Evolutionary conservation across 495 filamentous ascomycete species (phyloP).

Genomic region (Tuber aestivum): DNA sequence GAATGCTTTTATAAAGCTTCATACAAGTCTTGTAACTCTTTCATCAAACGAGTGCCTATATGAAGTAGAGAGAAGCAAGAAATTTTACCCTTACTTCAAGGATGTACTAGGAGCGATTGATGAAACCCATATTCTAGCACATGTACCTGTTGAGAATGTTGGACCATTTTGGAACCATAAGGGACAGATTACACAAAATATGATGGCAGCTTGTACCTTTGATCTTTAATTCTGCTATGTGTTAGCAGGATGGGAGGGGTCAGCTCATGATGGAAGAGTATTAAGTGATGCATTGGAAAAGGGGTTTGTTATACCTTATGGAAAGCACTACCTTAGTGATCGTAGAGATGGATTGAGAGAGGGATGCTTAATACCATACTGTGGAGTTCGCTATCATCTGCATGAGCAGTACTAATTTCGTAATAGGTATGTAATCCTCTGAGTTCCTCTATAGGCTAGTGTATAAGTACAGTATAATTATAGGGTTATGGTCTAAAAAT

Average conservation of each 20-base stretch:
- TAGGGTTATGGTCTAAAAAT: background rate
- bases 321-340: conserved; percentile 24
- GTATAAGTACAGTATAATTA: too few relatives aligned
- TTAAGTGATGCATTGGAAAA: conserved; percentile 7
- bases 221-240: conserved; percentile 15
- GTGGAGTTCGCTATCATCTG: conserved; percentile 17
- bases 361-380: conserved; percentile 7
- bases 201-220: conserved; percentile 17
- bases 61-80: background rate
- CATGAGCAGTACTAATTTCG: background rate
- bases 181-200: conserved; percentile 8
- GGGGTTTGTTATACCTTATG: background rate
- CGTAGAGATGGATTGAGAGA: conserved; percentile 5
- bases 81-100: conserved; percentile 27
- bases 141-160: background rate
- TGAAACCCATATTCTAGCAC: conserved; percentile 26
- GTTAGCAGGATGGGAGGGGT: conserved; percentile 20
- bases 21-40: too few relatives aligned
- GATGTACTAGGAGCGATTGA: conserved; percentile 21
- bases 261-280: conserved; percentile 15
- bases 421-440: too few relatives aligned
- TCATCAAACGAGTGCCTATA: too few relatives aligned
- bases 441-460: too few relatives aligned
- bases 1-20: too few relatives aligned
- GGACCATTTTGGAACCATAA: too few relatives aligned